A percentile compares a stretch with the other conserved stretches of the same genome.
Conservation (phyloP, 805 yeast species). For the Candida ortonii region DNA sequence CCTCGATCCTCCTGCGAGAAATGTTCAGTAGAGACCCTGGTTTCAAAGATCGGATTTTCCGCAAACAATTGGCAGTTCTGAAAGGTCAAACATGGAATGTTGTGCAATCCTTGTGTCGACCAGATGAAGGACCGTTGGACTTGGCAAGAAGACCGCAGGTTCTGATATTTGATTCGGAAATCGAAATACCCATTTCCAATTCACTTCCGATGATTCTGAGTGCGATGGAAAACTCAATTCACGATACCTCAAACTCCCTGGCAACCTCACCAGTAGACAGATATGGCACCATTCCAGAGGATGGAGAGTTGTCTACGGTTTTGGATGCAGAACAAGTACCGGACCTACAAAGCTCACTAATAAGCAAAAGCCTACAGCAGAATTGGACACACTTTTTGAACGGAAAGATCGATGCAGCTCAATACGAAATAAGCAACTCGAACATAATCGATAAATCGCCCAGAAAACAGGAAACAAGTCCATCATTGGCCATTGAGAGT, state of each 20-base stretch:
- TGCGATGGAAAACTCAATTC: slow-evolving; percentile 44
- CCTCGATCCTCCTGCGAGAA: slow-evolving; percentile 43
- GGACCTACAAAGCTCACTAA: neutral
- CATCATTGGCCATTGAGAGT: neutral
- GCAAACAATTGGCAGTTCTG: slow-evolving; percentile 62
- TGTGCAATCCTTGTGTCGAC: slow-evolving; percentile 57
- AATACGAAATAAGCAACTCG: slow-evolving; percentile 19
- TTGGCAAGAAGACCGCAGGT: slow-evolving; percentile 57
- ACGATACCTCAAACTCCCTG: slow-evolving; percentile 5
- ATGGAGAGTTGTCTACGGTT: slow-evolving; percentile 1
- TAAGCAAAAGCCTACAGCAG: slow-evolving; percentile 23
- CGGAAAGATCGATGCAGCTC: slow-evolving; percentile 30
- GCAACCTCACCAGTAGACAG: slow-evolving; percentile 2
- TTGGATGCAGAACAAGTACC: slow-evolving; percentile 4
- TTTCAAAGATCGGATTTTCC: slow-evolving; percentile 65
- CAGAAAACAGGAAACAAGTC: neutral
- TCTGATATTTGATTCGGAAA: slow-evolving; percentile 56
- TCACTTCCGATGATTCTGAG: slow-evolving; percentile 36
- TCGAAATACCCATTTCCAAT: slow-evolving; percentile 52
- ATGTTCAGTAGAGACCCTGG: slow-evolving; percentile 56
- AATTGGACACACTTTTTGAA: slow-evolving; percentile 31
- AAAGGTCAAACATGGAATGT: slow-evolving; percentile 80
- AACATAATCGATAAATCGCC: slow-evolving; percentile 14
- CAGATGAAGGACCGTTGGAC: slow-evolving; percentile 65
- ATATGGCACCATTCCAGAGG: slow-evolving; percentile 1